These are phyloP conservation scores for Teunomyces cretensis DNA, from an alignment of 805 yeast species.

Conservation along the genomic window DNA sequence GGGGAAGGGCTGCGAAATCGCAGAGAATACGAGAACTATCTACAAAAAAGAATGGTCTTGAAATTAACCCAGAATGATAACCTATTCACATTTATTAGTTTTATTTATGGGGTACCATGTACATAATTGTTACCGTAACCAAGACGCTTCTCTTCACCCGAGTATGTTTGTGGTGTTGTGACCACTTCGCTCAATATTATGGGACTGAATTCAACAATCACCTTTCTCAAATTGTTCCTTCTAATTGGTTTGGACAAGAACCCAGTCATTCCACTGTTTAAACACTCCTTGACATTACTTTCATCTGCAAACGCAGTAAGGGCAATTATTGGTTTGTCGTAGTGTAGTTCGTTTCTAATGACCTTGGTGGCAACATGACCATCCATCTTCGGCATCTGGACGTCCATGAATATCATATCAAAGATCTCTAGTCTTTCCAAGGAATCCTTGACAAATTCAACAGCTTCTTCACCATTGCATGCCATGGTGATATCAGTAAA, in stretches of 20 bases:
- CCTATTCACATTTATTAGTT: too few species aligned
- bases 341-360: conserved; percentile 63
- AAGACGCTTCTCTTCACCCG: conserved; percentile 27
- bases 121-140: conserved; percentile 14
- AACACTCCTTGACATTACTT: conserved; percentile 80
- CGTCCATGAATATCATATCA: conserved; percentile 91
- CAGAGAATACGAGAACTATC: too few species aligned
- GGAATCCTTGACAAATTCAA: conserved; percentile 58
- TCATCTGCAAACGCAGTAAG: conserved; percentile 95
- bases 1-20: too few species aligned
- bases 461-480: conserved; percentile 88
- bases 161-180: conserved; percentile 31
- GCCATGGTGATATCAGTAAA: conserved; percentile 71
- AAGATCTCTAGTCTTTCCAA: conserved; percentile 41
- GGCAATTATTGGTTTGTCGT: conserved; percentile 80
- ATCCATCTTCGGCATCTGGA: conserved; percentile 94
- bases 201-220: conserved; percentile 50
- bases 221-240: conserved; percentile 62
- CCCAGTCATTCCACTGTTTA: conserved; percentile 90
- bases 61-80: too few species aligned
- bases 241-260: conserved; percentile 87
- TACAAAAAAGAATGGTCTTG: too few species aligned
- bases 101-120: neutral
- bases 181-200: conserved; percentile 30
- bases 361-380: conserved; percentile 81